Evolutionary conservation across 805 yeast species (phyloP).

Genomic region (Kodamaea kakaduensis): DNA sequence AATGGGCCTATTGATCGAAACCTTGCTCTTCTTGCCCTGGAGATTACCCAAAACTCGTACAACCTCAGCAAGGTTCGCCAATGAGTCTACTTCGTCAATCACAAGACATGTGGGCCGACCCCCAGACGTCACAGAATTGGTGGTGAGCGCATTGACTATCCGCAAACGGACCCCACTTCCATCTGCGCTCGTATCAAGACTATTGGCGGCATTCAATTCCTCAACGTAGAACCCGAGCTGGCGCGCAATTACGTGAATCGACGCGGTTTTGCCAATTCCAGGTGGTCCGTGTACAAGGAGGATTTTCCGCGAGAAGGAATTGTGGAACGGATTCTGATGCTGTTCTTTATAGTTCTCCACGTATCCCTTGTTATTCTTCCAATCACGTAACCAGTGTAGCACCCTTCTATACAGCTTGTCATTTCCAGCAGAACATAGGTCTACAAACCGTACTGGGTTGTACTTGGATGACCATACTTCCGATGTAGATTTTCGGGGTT

Average conservation of each 20-base stretch:
- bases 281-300: conserved; percentile 86
- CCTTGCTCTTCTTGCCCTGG: conserved; percentile 37
- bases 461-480: conserved; percentile 40
- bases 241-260: conserved; percentile 77
- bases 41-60: conserved; percentile 54
- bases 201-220: conserved; percentile 74
- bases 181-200: conserved; percentile 35
- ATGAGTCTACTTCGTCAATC: conserved; percentile 79
- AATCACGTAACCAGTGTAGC: conserved; percentile 38
- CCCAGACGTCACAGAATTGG: conserved; percentile 55
- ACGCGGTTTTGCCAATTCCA: conserved; percentile 89
- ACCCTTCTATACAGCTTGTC: conserved; percentile 37
- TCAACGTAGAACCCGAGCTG: conserved; percentile 77
- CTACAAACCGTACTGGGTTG: conserved; percentile 30
- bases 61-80: conserved; percentile 35
- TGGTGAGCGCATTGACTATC: conserved; percentile 53
- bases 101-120: conserved; percentile 78
- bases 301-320: conserved; percentile 44
- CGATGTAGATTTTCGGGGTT: conserved; percentile 2
- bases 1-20: conserved; percentile 69
- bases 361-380: conserved; percentile 35
- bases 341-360: conserved; percentile 18
- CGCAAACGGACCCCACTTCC: conserved; percentile 27
- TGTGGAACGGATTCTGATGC: neutral
- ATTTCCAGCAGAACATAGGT: conserved; percentile 43